Percentiles rank a stretch among this genome's conserved stretches.
Conservation (phyloP, 306 rosid genomes). For the Vigna hirtella region DNA sequence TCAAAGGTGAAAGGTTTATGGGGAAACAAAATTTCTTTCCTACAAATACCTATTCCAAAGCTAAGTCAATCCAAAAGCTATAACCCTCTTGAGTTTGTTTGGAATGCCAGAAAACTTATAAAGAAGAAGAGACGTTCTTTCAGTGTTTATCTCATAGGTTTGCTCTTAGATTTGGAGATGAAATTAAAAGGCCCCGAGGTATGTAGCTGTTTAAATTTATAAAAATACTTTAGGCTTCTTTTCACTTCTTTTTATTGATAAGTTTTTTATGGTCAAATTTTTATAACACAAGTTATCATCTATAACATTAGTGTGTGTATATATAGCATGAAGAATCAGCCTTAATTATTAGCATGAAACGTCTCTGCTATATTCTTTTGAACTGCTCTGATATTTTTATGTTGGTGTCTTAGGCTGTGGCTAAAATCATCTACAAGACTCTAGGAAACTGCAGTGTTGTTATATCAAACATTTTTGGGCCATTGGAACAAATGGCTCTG, state of each 20-base stretch:
- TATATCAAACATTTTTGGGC: constrained; percentile 61
- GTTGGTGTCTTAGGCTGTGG: constrained; percentile 52
- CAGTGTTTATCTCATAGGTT: constrained; percentile 43
- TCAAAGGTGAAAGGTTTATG: constrained; percentile 45
- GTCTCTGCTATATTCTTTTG: not conserved
- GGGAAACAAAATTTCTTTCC: constrained; percentile 63
- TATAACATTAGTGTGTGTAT: too few species aligned
- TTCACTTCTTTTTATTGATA: not conserved
- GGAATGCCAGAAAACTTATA: constrained; percentile 45
- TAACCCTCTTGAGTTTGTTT: constrained; percentile 65
- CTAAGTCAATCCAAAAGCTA: constrained; percentile 36
- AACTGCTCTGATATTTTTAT: not conserved
- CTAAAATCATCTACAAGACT: constrained; percentile 43
- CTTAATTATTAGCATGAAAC: not conserved
- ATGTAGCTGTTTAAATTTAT: not conserved
- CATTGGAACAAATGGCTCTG: constrained; percentile 56
- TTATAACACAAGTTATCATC: not conserved
- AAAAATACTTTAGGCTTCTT: not conserved
- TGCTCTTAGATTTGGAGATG: constrained; percentile 48
- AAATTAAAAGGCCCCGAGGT: constrained; percentile 68
- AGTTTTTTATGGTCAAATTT: not conserved
- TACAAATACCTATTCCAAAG: constrained; percentile 59
- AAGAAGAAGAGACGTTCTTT: constrained; percentile 57
- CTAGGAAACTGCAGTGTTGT: constrained; percentile 48
- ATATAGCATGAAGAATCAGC: not conserved